Evolutionary conservation across 805 yeast species (phyloP).

Genomic region (Spathaspora boniae): DNA sequence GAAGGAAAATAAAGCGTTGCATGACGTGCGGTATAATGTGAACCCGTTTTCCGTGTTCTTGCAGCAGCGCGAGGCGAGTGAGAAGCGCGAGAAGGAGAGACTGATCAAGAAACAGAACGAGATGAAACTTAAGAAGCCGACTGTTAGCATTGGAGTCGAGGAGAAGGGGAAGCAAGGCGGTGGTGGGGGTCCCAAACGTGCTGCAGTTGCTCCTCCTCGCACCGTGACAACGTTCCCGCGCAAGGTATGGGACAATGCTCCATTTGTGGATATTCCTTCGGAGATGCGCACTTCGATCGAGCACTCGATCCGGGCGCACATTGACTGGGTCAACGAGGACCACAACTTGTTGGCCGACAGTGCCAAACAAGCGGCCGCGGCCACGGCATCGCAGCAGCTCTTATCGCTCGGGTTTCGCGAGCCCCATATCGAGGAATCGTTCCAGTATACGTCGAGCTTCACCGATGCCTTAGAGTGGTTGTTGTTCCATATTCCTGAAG

Average conservation of each 20-base stretch:
- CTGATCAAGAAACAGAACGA: slow-evolving; percentile 45
- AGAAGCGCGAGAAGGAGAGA: slow-evolving; percentile 43
- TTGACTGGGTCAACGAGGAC: slow-evolving; percentile 46
- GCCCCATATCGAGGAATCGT: slow-evolving; percentile 69
- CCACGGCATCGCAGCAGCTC: slow-evolving; percentile 10
- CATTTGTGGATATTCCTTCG: slow-evolving; percentile 64
- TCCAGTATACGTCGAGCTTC: slow-evolving; percentile 50
- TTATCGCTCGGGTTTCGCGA: slow-evolving; percentile 60
- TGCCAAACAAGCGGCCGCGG: slow-evolving; percentile 8
- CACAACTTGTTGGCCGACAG: slow-evolving; percentile 9
- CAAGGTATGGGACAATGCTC: slow-evolving; percentile 70
- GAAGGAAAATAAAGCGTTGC: slow-evolving; percentile 44
- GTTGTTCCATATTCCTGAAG: slow-evolving; percentile 88
- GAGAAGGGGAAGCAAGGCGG: not conserved
- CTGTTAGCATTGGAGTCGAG: slow-evolving; percentile 39
- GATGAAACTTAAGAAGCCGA: slow-evolving; percentile 46
- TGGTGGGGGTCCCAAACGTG: not conserved
- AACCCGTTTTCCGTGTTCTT: slow-evolving; percentile 75
- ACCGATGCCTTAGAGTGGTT: slow-evolving; percentile 69
- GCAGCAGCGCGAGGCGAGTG: slow-evolving; percentile 50
- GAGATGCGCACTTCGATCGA: slow-evolving; percentile 64
- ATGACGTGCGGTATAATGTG: slow-evolving; percentile 52
- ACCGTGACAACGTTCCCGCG: slow-evolving; percentile 32
- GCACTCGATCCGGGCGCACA: slow-evolving; percentile 51
- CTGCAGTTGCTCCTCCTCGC: not conserved